Conservation (phyloP, 2,329 filamentous ascomycete species). For the Catunica adiposa region DNA sequence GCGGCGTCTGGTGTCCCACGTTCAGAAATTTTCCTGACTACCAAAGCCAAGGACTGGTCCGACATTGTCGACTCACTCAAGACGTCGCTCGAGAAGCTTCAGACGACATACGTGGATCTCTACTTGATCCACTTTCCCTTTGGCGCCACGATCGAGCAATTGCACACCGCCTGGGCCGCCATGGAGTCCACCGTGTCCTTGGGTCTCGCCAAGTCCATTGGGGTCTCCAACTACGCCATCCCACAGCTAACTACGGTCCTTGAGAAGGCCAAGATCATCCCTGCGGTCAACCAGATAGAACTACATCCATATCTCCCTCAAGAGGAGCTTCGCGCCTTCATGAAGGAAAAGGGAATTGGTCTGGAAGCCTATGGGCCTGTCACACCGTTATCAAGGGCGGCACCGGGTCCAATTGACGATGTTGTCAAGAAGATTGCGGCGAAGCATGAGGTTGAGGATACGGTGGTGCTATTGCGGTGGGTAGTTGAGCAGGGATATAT, state of each 20-base stretch:
- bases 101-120: constrained; percentile 36
- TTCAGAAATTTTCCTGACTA: constrained; percentile 34
- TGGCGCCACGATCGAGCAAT: constrained; percentile 8
- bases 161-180: constrained; percentile 44
- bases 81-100: constrained; percentile 31
- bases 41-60: constrained; percentile 31
- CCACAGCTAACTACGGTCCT: constrained; percentile 64
- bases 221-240: constrained; percentile 69
- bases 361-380: constrained; percentile 77
- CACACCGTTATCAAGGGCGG: constrained; percentile 52
- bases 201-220: constrained; percentile 56
- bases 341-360: constrained; percentile 50
- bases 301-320: constrained; percentile 82
- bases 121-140: constrained; percentile 33
- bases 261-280: constrained; percentile 56
- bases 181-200: constrained; percentile 59
- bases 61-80: constrained; percentile 33
- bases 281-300: constrained; percentile 71
- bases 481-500: constrained; percentile 18
- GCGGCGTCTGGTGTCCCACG: constrained; percentile 24
- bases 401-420: constrained; percentile 48
- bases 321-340: constrained; percentile 50
- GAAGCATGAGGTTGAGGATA: constrained; percentile 56
- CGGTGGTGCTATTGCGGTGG: constrained; percentile 76
- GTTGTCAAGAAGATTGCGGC: constrained; percentile 46